A percentile compares a stretch with the other conserved stretches of the same genome.
Conservation (phyloP, 2,329 filamentous ascomycete genomes). For the Thermothelomyces thermophilus region DNA sequence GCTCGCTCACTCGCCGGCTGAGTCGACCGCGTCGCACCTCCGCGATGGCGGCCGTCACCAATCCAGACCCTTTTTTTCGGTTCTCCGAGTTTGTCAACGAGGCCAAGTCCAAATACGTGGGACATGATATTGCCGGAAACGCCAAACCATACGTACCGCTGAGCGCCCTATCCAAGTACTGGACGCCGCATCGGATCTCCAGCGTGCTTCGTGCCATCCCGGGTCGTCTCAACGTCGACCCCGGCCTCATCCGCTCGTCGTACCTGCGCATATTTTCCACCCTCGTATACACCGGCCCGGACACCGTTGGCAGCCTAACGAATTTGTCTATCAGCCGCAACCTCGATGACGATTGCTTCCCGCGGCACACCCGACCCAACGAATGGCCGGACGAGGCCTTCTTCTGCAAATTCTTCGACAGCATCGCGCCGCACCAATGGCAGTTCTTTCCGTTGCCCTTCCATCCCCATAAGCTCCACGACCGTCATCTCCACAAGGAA, state of each 20-base stretch:
- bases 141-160: not conserved
- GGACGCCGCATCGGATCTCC: not conserved
- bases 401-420: not conserved
- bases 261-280: slow-evolving; percentile 2
- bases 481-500: not conserved
- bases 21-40: too few species aligned
- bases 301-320: not conserved
- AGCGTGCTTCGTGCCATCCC: not conserved
- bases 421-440: not conserved
- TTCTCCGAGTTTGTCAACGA: not conserved
- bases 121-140: not conserved
- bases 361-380: not conserved
- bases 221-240: not conserved
- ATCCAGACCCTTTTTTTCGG: not conserved
- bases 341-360: not conserved
- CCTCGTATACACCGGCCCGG: not conserved
- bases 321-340: not conserved
- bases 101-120: not conserved
- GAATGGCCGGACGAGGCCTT: not conserved
- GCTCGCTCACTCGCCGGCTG: too few species aligned
- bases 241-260: not conserved
- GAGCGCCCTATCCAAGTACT: not conserved
- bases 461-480: not conserved
- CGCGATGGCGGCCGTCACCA: too few species aligned
- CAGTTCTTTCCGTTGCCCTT: not conserved